Percentiles rank a stretch among this genome's conserved stretches.
Conservation (phyloP, 2,329 filamentous ascomycete species). For the Epichloe coenophiala region DNA sequence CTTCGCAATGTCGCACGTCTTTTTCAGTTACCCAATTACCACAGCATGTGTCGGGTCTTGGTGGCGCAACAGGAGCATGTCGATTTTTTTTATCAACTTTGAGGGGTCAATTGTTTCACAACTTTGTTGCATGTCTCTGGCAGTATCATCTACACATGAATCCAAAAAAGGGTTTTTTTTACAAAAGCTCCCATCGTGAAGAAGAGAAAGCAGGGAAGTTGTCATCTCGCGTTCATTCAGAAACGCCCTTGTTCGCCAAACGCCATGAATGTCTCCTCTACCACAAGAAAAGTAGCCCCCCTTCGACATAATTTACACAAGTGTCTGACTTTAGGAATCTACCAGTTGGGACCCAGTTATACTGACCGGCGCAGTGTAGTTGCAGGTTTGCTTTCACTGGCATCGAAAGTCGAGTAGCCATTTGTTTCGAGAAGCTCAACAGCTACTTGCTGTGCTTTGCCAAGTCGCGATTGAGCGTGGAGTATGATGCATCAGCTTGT, state of each 20-base stretch:
- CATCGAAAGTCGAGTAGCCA: neutral
- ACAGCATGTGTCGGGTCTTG: neutral
- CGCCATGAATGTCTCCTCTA: neutral
- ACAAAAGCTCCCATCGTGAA: neutral
- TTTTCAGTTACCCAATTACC: constrained; percentile 1
- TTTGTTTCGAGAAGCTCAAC: neutral
- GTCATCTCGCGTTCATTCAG: neutral
- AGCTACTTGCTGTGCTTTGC: neutral
- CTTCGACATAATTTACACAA: neutral
- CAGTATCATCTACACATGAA: neutral
- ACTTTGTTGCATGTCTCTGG: neutral
- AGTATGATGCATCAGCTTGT: constrained; percentile 10
- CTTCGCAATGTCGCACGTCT: neutral
- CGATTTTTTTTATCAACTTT: neutral
- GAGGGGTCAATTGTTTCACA: neutral
- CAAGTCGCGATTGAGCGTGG: neutral
- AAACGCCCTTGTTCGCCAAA: neutral
- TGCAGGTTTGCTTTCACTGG: neutral
- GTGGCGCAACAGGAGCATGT: neutral
- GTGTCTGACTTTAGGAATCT: neutral
- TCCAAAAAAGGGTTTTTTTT: neutral
- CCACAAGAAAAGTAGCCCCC: neutral
- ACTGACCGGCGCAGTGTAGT: neutral
- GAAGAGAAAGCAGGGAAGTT: neutral
- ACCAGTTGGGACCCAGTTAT: neutral